phyloP scores from a whole-genome alignment of 805 yeast species.

The Metschnikowia dekortorum region DNA sequence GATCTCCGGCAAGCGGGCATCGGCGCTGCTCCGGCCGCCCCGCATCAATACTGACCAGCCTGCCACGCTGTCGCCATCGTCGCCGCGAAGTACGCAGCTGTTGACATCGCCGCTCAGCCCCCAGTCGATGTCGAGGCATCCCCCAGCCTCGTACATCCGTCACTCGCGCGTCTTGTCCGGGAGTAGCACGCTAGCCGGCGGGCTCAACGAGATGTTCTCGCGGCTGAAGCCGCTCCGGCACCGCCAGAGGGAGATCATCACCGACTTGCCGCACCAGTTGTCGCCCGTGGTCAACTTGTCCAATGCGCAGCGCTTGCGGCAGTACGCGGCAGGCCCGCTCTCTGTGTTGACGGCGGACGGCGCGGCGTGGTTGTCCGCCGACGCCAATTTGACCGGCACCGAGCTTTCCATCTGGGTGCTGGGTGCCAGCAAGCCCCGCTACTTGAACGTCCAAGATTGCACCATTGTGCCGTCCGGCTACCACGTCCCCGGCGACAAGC shows the following conservation, averaged over 20 bases:
- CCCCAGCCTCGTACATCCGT: slow-evolving; percentile 16
- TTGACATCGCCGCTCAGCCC: slow-evolving; percentile 10
- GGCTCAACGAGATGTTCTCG: slow-evolving; percentile 10
- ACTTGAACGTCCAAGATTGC: slow-evolving; percentile 49
- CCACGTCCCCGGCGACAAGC: slow-evolving; percentile 12
- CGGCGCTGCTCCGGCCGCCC: slow-evolving; percentile 9
- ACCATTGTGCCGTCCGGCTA: slow-evolving; percentile 14
- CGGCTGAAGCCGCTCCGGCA: slow-evolving; percentile 17
- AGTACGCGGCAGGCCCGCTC: slow-evolving; percentile 54
- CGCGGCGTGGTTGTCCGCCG: slow-evolving; percentile 30
- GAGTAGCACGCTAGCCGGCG: slow-evolving; percentile 11
- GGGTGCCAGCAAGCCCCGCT: slow-evolving; percentile 45
- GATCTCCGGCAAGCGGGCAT: neutral
- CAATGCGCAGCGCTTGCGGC: slow-evolving; percentile 64
- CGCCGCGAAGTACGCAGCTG: slow-evolving; percentile 12
- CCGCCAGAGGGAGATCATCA: slow-evolving; percentile 17
- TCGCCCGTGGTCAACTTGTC: slow-evolving; percentile 68
- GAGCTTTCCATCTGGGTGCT: slow-evolving; percentile 48
- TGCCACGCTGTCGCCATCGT: slow-evolving; percentile 8
- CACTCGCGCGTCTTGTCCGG: slow-evolving; percentile 16
- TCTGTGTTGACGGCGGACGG: slow-evolving; percentile 23
- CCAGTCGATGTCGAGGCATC: slow-evolving; percentile 10
- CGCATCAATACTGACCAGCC: slow-evolving; percentile 10
- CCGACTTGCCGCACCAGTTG: slow-evolving; percentile 55
- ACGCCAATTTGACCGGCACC: slow-evolving; percentile 46